phyloP scores from a whole-genome alignment of 257 asterid species.

The Gentiana straminea region DNA sequence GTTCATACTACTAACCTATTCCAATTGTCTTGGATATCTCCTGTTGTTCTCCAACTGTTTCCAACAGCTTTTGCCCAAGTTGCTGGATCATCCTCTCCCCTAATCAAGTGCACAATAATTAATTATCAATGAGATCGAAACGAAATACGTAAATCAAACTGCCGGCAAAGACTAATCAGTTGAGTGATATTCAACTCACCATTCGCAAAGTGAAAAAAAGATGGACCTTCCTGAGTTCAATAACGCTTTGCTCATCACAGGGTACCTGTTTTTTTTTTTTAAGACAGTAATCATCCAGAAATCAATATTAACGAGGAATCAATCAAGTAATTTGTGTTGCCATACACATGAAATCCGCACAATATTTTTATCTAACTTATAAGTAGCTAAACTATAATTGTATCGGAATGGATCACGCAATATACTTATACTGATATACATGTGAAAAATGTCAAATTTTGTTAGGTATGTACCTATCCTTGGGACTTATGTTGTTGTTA shows the following conservation, averaged over 20 bases:
- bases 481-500: conserved; percentile 36
- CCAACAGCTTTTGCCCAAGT: conserved; percentile 79
- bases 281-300: too few relatives aligned
- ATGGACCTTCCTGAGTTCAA: conserved; percentile 16
- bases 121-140: not conserved
- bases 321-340: too few relatives aligned
- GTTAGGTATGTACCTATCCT: conserved; percentile 31
- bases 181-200: conserved; percentile 28
- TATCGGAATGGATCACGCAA: too few relatives aligned
- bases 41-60: conserved; percentile 96
- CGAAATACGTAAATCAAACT: too few relatives aligned
- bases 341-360: too few relatives aligned
- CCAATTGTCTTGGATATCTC: conserved; percentile 78
- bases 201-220: conserved; percentile 75
- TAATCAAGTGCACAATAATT: conserved; percentile 2
- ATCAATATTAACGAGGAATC: too few relatives aligned
- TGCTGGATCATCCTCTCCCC: conserved; percentile 95
- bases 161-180: not conserved
- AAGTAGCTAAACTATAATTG: too few relatives aligned
- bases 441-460: too few relatives aligned
- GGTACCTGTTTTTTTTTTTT: conserved; percentile 36
- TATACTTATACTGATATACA: too few relatives aligned
- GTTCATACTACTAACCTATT: conserved; percentile 27
- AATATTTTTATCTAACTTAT: too few relatives aligned
- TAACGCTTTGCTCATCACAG: conserved; percentile 66